Evolutionary conservation across 768 basidiomycete genomes (phyloP).

Genomic region (Leccinum subtestaceum): DNA sequence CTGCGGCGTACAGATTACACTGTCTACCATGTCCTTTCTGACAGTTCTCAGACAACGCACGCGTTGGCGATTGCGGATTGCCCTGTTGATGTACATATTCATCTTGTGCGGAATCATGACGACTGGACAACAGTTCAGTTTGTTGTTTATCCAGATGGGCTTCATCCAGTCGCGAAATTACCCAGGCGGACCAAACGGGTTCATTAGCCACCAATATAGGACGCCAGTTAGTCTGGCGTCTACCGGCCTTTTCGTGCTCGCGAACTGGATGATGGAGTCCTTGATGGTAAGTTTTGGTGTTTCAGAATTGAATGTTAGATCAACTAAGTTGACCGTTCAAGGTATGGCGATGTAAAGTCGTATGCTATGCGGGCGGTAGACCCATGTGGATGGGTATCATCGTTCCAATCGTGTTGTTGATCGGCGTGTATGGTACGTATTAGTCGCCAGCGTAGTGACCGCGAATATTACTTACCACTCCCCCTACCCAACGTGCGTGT

Average conservation of each 20-base stretch:
- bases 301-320: neutral
- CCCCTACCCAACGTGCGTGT: neutral
- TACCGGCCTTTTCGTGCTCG: slow-evolving; percentile 13
- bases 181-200: slow-evolving; percentile 16
- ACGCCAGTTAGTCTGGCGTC: slow-evolving; percentile 5
- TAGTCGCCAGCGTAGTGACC: neutral
- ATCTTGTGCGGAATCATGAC: slow-evolving; percentile 16
- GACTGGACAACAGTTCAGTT: slow-evolving; percentile 10
- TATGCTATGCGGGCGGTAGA: slow-evolving; percentile 11
- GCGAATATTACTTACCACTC: neutral
- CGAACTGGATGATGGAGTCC: slow-evolving; percentile 23
- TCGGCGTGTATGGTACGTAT: slow-evolving; percentile 14
- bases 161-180: slow-evolving; percentile 11
- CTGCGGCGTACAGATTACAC: slow-evolving; percentile 19
- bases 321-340: slow-evolving; percentile 2
- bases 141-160: slow-evolving; percentile 17
- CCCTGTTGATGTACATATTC: slow-evolving; percentile 13
- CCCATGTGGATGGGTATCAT: slow-evolving; percentile 10
- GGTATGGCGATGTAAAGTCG: slow-evolving; percentile 24
- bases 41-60: slow-evolving; percentile 16
- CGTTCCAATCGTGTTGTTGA: slow-evolving; percentile 6
- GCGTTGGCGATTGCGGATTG: slow-evolving; percentile 10
- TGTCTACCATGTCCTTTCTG: slow-evolving; percentile 19
- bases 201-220: neutral
- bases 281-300: slow-evolving; percentile 15